Conservation (phyloP, 305 asterid species). For the Solanum hybrid region DNA sequence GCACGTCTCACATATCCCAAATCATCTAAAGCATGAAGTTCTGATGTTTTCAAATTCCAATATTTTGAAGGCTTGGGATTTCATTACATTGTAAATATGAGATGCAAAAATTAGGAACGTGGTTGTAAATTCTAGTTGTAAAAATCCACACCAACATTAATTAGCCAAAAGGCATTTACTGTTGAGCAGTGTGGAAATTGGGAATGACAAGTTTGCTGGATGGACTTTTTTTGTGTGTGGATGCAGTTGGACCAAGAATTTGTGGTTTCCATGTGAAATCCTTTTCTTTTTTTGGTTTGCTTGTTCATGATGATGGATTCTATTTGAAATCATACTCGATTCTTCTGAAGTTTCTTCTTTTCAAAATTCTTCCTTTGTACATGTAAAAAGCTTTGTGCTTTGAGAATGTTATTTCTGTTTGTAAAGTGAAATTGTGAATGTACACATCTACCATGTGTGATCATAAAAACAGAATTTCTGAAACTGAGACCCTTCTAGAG, state of each 20-base stretch:
- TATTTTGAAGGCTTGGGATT: neutral
- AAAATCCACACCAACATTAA: neutral
- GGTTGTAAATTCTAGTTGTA: neutral
- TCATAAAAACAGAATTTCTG: neutral
- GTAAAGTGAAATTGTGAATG: neutral
- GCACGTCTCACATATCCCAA: neutral
- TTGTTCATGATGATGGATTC: neutral
- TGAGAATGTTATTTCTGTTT: neutral
- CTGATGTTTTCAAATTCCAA: neutral
- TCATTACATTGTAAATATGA: neutral
- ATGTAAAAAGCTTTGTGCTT: neutral
- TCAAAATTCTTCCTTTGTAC: neutral
- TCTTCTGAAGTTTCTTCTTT: neutral
- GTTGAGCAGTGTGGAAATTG: neutral
- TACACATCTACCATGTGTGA: neutral
- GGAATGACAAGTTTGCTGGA: neutral
- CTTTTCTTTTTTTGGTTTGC: neutral
- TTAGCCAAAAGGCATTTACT: neutral
- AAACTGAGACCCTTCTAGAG: neutral
- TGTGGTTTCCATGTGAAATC: neutral
- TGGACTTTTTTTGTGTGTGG: neutral
- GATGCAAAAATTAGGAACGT: neutral
- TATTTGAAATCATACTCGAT: neutral
- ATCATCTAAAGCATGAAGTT: neutral
- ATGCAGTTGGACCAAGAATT: neutral